A percentile compares a stretch with the other conserved stretches of the same genome.
Conservation (phyloP, 257 asterid genomes). For the Prunella vulgaris region DNA sequence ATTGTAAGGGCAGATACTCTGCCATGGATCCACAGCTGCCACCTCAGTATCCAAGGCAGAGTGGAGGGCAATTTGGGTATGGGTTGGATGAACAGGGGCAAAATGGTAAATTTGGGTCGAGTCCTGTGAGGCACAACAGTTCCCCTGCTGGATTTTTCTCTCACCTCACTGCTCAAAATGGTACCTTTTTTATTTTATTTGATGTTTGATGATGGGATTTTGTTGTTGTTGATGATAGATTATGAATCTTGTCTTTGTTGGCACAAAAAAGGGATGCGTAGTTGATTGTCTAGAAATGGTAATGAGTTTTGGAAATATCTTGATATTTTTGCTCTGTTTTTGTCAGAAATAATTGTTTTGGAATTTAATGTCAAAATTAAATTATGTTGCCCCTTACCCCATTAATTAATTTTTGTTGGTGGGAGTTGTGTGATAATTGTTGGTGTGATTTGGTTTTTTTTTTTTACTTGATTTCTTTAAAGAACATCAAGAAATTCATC, state of each 20-base stretch:
- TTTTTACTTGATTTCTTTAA: neutral
- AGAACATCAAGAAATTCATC: neutral
- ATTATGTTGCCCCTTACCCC: neutral
- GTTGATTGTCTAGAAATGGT: neutral
- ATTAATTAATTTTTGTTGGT: too few species aligned
- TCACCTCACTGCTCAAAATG: constrained; percentile 49
- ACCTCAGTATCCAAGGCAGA: constrained; percentile 67
- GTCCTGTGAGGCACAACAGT: constrained; percentile 61
- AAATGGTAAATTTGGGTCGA: constrained; percentile 28
- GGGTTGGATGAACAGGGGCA: constrained; percentile 36
- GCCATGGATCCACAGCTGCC: constrained; percentile 53
- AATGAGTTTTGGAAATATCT: neutral
- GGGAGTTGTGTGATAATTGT: neutral
- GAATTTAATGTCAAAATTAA: neutral
- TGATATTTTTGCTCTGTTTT: neutral
- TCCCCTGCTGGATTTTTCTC: constrained; percentile 72
- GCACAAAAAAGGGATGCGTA: neutral
- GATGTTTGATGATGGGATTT: neutral
- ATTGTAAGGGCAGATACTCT: constrained; percentile 16
- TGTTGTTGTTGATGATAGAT: constrained; percentile 4
- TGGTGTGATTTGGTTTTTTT: neutral
- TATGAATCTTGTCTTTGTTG: constrained; percentile 8
- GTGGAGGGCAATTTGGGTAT: constrained; percentile 17
- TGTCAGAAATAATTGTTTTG: neutral
- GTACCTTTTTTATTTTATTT: constrained; percentile 24